Conservation (phyloP, 352 stramenopile genomes). For the Globisporangium ultimum region DNA sequence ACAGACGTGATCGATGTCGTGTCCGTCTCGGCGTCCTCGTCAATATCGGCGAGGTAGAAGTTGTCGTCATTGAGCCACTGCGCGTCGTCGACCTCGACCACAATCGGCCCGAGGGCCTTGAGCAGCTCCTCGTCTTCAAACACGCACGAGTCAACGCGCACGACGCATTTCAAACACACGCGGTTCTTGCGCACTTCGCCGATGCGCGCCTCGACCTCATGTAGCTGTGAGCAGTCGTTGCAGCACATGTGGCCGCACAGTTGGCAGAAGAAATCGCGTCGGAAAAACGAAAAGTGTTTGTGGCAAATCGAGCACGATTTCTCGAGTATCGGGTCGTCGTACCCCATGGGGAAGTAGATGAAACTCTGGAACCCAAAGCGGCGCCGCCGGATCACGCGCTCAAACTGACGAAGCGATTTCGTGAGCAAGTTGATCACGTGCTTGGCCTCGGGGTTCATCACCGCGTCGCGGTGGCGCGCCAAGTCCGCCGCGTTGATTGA, state of each 20-base stretch:
- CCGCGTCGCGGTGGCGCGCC: constrained; percentile 27
- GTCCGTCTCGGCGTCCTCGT: constrained; percentile 14
- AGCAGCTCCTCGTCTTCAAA: constrained; percentile 62
- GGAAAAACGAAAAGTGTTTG: constrained; percentile 20
- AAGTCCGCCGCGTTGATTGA: constrained; percentile 24
- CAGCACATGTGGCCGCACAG: constrained; percentile 28
- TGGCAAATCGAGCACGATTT: too few species aligned
- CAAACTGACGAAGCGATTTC: constrained; percentile 52
- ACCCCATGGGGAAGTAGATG: neutral
- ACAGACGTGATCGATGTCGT: constrained; percentile 23
- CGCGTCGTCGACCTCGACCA: constrained; percentile 32
- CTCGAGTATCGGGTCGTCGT: too few species aligned
- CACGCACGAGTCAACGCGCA: constrained; percentile 48
- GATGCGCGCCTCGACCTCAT: constrained; percentile 46
- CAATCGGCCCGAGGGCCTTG: constrained; percentile 36
- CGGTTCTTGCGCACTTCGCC: constrained; percentile 46
- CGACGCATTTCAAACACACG: constrained; percentile 50
- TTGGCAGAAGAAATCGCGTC: constrained; percentile 15
- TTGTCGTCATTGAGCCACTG: constrained; percentile 32
- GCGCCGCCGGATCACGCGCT: constrained; percentile 63
- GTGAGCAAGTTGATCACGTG: constrained; percentile 56
- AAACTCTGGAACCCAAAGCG: constrained; percentile 69
- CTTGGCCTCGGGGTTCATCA: constrained; percentile 61
- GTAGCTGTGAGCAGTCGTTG: constrained; percentile 44
- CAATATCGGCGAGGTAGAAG: constrained; percentile 13